Conservation (phyloP, 768 basidiomycete species). For the Russula abietina region DNA sequence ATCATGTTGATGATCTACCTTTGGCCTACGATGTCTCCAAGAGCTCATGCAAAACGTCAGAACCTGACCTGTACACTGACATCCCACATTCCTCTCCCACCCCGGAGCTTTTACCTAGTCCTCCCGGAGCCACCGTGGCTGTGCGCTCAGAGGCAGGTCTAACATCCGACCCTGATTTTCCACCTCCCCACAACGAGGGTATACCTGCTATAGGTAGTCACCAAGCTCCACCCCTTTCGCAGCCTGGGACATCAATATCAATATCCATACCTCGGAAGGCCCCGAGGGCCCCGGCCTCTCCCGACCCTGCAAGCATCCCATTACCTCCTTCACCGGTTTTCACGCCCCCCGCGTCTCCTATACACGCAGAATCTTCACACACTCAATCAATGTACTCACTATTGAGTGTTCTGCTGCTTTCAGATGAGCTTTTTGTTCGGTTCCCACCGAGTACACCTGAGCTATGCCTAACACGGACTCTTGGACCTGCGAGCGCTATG, state of each 20-base stretch:
- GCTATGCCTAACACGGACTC: conserved; percentile 49
- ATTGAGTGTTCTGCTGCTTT: conserved; percentile 45
- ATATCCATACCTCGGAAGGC: background rate
- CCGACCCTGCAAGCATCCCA: conserved; percentile 16
- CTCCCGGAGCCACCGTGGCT: background rate
- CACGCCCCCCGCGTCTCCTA: conserved; percentile 23
- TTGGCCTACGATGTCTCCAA: background rate
- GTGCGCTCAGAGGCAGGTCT: background rate
- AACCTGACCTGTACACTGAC: background rate
- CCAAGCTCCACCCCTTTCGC: background rate
- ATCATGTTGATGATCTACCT: background rate
- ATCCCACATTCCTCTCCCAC: background rate
- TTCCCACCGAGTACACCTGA: conserved; percentile 58
- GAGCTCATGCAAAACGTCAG: background rate
- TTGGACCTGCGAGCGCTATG: conserved; percentile 74
- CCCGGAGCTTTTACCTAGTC: background rate
- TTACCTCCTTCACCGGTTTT: conserved; percentile 16
- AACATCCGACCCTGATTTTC: background rate
- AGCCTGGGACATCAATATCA: background rate
- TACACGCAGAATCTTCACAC: conserved; percentile 21
- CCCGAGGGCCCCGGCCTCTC: background rate
- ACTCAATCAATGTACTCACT: conserved; percentile 30
- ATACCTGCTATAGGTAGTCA: background rate
- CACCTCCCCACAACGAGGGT: background rate
- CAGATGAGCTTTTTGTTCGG: conserved; percentile 51